Base-by-base conservation (phyloP, 768 basidiomycete genomes). In the Megacollybia marginata region DNA sequence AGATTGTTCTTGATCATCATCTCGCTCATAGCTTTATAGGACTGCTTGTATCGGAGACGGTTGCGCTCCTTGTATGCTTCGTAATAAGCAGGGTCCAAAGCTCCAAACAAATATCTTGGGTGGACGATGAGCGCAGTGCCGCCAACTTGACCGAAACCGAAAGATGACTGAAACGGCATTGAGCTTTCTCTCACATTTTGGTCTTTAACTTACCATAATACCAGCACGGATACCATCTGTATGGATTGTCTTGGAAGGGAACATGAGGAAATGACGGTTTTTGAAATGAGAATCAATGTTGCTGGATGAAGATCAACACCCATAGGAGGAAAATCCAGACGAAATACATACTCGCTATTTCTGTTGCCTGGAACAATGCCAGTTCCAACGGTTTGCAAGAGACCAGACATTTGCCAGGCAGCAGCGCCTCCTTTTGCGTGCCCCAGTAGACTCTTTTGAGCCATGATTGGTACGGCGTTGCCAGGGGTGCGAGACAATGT, bases 351-450 rank as follows among this genome's bases (percentile, higher is more conserved):
- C 86, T 97, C 93, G 74, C 87, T 89, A 65, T 95, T 97, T 56
- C 92, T 82, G 65, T 98, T 98, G 38, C 93, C 94, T 7, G 96
- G 94, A 55, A 99, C 76, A 54, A 95, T 78, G 47, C 94, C 96
- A 42, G 83, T 82, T 54, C 73, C 76, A 53, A 99, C 76, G 10
- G 83, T 82, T 65, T 99, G 93, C 48, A 92, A 68, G 49, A 98
- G 75, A 57, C 96, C 96, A 59, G 83, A 85, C 77, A 96, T 81
- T 69, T 93, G 91, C 95, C 93, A 97, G 2, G 93, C 89, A 48
- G 95, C 95, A n/a, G 96, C 91, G 53, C 95, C 96, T 66, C 96
- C 96, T 76, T 99, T 99, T 10, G 95, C 85, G 64, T 99, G 95
- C 53, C 96, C 96, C 31, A 95, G 86, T 46, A 99, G 76, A 65